phyloP scores from a whole-genome alignment of 257 asterid genomes.

The Haberlea rhodopensis region DNA sequence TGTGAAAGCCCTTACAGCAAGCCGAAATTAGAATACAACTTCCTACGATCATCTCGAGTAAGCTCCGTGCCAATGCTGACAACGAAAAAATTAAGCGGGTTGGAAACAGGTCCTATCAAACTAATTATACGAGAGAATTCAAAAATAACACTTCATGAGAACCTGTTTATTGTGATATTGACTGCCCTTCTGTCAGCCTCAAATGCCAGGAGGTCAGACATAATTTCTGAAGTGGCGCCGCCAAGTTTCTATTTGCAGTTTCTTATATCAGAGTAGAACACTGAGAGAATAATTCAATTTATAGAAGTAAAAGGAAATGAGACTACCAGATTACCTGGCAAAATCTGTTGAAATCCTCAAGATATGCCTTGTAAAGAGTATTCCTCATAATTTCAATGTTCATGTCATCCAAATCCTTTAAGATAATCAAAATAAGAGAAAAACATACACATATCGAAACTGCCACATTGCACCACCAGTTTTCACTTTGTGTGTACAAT shows the following conservation, averaged over 20 bases:
- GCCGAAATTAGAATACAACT: conserved; percentile 84
- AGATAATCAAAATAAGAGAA: conserved; percentile 19
- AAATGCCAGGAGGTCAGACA: conserved; percentile 88
- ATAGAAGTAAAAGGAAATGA: conserved; percentile 13
- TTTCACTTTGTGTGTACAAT: not conserved
- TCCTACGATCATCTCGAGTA: conserved; percentile 88
- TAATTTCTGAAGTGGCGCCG: conserved; percentile 90
- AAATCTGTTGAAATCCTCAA: conserved; percentile 82
- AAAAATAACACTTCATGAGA: not conserved
- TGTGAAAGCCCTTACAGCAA: conserved; percentile 60
- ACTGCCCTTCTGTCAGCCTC: conserved; percentile 97
- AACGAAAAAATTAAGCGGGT: conserved; percentile 17
- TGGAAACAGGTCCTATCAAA: conserved; percentile 2
- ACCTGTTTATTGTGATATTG: conserved; percentile 91
- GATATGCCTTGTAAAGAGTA: conserved; percentile 91
- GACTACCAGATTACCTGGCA: conserved; percentile 55
- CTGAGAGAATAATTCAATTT: not conserved
- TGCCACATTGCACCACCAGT: not conserved
- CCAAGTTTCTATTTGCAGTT: conserved; percentile 64
- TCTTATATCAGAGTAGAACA: conserved; percentile 23
- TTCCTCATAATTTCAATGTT: conserved; percentile 95
- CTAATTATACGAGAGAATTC: conserved; percentile 8
- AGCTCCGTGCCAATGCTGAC: conserved; percentile 97
- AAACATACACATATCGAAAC: not conserved
- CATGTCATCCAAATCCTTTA: conserved; percentile 94